These are phyloP conservation scores for Wickerhamomyces sp. DNA, from an alignment of 1,139 yeast genomes.

Conservation along the genomic window DNA sequence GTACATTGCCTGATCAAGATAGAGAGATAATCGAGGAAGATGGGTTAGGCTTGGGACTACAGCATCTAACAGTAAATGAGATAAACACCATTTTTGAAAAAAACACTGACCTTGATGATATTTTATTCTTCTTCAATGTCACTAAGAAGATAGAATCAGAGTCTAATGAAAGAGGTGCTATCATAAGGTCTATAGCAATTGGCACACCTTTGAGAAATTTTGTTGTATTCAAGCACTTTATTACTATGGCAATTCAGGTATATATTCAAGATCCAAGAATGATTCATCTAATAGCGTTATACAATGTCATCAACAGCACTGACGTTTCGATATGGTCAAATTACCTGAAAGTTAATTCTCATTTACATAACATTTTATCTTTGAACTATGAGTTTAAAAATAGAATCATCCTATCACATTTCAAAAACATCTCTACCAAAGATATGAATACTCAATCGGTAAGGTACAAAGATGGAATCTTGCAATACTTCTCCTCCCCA, in stretches of 20 bases:
- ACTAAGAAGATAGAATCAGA: constrained; percentile 11
- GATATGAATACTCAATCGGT: constrained; percentile 11
- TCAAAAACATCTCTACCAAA: constrained; percentile 13
- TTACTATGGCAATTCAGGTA: constrained; percentile 16
- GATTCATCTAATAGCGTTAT: constrained; percentile 15
- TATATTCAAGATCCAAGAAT: constrained; percentile 17
- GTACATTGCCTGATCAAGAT: constrained; percentile 17
- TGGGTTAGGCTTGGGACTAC: constrained; percentile 7
- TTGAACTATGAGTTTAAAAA: constrained; percentile 17
- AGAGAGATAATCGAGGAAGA: constrained; percentile 13
- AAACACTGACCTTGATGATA: constrained; percentile 11
- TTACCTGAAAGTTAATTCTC: constrained; percentile 10
- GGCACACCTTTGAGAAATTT: constrained; percentile 20
- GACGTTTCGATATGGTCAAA: constrained; percentile 19
- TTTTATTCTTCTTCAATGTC: constrained; percentile 18
- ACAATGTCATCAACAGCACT: constrained; percentile 18
- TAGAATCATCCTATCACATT: constrained; percentile 14
- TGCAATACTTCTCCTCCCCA: constrained; percentile 12
- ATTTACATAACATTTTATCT: constrained; percentile 13
- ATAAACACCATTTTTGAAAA: constrained; percentile 21
- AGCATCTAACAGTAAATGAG: constrained; percentile 11
- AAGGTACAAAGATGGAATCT: constrained; percentile 15
- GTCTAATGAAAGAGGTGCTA: constrained; percentile 16
- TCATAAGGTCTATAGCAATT: constrained; percentile 18
- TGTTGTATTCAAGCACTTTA: constrained; percentile 18